phyloP scores from a whole-genome alignment of 352 stramenopile species.

The Pythium guiyangense region DNA sequence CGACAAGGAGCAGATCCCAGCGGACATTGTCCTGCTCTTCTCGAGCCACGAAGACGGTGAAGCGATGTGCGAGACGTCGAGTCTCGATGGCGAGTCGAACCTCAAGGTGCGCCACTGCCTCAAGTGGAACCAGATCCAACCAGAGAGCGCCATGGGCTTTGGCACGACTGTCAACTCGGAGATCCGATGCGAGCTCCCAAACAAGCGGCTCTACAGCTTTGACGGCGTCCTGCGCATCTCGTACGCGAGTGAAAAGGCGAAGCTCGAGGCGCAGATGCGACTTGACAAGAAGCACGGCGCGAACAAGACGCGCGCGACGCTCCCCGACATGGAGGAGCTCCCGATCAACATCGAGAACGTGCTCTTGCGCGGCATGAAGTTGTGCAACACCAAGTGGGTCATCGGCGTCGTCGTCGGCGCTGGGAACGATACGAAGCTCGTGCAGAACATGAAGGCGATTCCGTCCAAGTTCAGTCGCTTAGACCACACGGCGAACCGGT shows the following conservation, averaged over 20 bases:
- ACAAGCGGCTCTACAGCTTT: conserved; percentile 81
- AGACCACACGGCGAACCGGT: conserved; percentile 73
- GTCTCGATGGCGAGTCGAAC: conserved; percentile 81
- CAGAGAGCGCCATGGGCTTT: conserved; percentile 39
- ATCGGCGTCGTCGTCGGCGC: conserved; percentile 74
- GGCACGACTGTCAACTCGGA: conserved; percentile 40
- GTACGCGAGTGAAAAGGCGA: conserved; percentile 23
- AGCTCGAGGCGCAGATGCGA: conserved; percentile 8
- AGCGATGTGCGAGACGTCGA: conserved; percentile 80
- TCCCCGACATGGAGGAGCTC: conserved; percentile 45
- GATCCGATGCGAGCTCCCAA: conserved; percentile 72
- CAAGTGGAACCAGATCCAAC: conserved; percentile 48
- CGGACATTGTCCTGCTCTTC: conserved; percentile 90
- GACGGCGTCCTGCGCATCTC: conserved; percentile 57
- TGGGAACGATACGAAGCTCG: conserved; percentile 76
- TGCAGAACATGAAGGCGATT: conserved; percentile 85
- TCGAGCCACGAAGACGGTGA: conserved; percentile 66
- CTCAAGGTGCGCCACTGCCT: conserved; percentile 71
- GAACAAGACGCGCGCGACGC: background rate
- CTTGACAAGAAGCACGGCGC: conserved; percentile 1
- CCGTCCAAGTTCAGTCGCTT: conserved; percentile 84
- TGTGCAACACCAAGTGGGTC: conserved; percentile 83
- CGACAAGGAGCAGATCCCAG: conserved; percentile 88
- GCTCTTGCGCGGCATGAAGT: conserved; percentile 72
- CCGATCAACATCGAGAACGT: conserved; percentile 80